These are phyloP conservation scores for Suillus lakei DNA, from an alignment of 768 basidiomycete species.

Conservation along the genomic window DNA sequence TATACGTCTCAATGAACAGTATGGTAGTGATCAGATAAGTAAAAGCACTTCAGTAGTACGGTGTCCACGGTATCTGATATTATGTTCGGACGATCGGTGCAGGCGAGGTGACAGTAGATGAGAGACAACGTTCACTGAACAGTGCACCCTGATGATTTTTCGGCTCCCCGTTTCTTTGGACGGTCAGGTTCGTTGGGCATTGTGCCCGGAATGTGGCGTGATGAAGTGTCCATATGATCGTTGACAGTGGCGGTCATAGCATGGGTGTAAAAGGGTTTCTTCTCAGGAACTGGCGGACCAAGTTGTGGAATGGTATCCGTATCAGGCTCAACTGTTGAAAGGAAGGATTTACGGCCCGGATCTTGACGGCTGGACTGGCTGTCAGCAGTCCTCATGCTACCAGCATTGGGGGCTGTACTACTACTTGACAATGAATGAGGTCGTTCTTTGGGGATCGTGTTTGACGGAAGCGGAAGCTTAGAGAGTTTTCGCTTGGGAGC, in stretches of 20 bases:
- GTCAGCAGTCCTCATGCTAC: conserved; percentile 61
- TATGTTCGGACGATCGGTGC: background rate
- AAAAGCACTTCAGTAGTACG: background rate
- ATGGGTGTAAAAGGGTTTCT: conserved; percentile 16
- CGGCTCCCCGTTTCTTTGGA: conserved; percentile 33
- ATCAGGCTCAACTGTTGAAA: conserved; percentile 37
- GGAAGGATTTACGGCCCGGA: conserved; percentile 38
- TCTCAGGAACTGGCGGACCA: conserved; percentile 12
- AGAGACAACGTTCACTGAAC: conserved; percentile 25
- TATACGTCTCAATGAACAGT: background rate
- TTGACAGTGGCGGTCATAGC: background rate
- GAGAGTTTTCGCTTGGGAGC: conserved; percentile 37
- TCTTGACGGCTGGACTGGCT: conserved; percentile 47
- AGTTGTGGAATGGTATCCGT: conserved; percentile 25
- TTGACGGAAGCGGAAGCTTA: conserved; percentile 41
- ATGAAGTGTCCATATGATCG: conserved; percentile 8
- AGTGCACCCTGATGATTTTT: conserved; percentile 29
- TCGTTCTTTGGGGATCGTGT: conserved; percentile 45
- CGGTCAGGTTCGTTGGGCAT: conserved; percentile 20
- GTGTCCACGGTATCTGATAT: background rate
- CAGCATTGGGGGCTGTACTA: conserved; percentile 54
- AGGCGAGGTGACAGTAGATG: background rate
- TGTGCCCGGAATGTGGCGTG: conserved; percentile 16
- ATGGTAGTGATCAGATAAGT: background rate
- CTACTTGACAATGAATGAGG: conserved; percentile 65